Base-by-base conservation (phyloP, 345 rosid genomes). In the Corchorus olitorius region DNA sequence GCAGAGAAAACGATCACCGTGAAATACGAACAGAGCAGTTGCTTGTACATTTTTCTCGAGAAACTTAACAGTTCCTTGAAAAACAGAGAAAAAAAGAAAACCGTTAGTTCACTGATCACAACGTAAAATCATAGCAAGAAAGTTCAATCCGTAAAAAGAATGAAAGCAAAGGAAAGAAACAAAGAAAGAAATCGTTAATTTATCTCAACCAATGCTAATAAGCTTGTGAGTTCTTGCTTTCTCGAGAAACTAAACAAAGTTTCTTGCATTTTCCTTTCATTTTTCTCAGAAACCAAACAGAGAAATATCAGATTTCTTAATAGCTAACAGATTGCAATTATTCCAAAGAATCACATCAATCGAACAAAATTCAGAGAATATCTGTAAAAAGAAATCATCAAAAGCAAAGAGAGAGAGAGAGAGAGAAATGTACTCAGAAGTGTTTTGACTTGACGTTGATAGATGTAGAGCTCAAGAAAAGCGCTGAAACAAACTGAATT, bases 1-100 rank as follows among this genome's bases (percentile, higher is more conserved):
- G 69, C 76, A 6, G 60, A 82, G 88, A 87, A 48, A 66, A 86
- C 56, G 54, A 82, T 56, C 13, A 75, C 76, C 17, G 70, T 62
- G 65, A 77, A 60, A 70, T 35, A 79, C 50, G 58, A 77, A 41
- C 74, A 53, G 45, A 39, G 62, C 45, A 63, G 19, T 63, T 77
- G 78, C 34, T 55, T 82, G 52, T 59, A 80, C 87, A 82, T 90
- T 79, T 83, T 80, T 73, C 48, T 69, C 78, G 19, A 27, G 69
- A 81, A 68, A 63, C 60, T 13, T 62, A 35, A 15, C 37, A 12
- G 72, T 65, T 76, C 78, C 77, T 73, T 75, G 54, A 73, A 59
- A 58, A 16, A 33, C 13, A 77, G 80, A 76, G 79, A 14, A 64
- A 77, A 78, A 67, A 58, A 72, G 75, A 35, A 68, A 73, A 72